Percentiles rank a stretch among this genome's conserved stretches.
phyloP scores from a whole-genome alignment of 306 rosid genomes.

The Malus orientalis region DNA sequence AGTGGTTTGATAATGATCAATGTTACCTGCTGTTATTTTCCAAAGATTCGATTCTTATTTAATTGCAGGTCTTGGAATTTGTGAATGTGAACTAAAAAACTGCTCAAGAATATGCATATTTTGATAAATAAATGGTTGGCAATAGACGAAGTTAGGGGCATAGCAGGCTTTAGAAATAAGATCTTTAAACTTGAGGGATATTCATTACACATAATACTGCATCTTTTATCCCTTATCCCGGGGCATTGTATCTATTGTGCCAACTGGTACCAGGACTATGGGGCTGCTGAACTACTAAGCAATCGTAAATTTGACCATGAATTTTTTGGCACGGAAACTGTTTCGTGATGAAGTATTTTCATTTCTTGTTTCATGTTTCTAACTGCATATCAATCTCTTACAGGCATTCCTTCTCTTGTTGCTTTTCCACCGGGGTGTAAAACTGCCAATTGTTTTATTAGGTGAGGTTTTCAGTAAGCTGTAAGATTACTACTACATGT shows the following conservation, averaged over 20 bases:
- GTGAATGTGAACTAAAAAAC: not conserved
- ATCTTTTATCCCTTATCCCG: not conserved
- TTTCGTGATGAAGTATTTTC: not conserved
- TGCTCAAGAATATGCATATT: not conserved
- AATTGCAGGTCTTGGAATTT: slow-evolving; percentile 1
- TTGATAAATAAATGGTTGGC: not conserved
- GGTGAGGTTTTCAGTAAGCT: slow-evolving; percentile 46
- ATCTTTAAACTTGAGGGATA: not conserved
- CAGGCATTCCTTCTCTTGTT: slow-evolving; percentile 78
- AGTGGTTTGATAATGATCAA: slow-evolving; percentile 19
- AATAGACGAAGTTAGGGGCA: not conserved
- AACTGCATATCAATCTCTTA: not conserved
- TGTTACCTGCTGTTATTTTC: slow-evolving; percentile 1
- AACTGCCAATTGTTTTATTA: slow-evolving; percentile 48
- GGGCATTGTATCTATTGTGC: not conserved
- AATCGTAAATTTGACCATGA: not conserved
- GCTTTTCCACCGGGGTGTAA: slow-evolving; percentile 63
- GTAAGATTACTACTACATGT: not conserved
- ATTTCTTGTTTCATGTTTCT: slow-evolving; percentile 1
- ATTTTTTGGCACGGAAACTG: not conserved
- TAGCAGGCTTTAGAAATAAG: not conserved
- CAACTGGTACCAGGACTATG: not conserved
- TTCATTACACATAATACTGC: too few relatives aligned
- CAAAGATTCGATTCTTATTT: not conserved
- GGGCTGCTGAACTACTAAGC: not conserved